Evolutionary conservation across 208 protist genomes (phyloP).

Genomic region (Trypanosoma congolense): DNA sequence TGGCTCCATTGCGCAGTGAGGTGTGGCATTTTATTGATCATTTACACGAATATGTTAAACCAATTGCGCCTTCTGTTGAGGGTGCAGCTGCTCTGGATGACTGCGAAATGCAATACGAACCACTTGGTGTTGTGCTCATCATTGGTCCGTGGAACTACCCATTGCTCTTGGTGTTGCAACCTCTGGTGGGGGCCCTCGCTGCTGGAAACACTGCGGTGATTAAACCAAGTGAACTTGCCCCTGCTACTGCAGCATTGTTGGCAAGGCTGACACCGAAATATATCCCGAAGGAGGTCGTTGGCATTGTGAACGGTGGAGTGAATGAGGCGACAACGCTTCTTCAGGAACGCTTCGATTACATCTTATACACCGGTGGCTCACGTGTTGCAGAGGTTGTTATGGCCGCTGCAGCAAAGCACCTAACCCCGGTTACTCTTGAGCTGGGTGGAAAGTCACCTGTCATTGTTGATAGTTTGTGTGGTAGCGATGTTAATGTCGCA

Average conservation of each 20-base stretch:
- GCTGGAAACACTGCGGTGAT: conserved; percentile 88
- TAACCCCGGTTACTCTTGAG: conserved; percentile 92
- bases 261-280: conserved; percentile 62
- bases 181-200: conserved; percentile 78
- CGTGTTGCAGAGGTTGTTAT: conserved; percentile 74
- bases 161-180: conserved; percentile 56
- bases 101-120: conserved; percentile 43
- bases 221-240: conserved; percentile 80
- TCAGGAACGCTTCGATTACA: conserved; percentile 81
- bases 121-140: conserved; percentile 85
- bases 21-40: conserved; percentile 26
- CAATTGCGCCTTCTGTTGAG: conserved; percentile 21
- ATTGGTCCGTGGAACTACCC: conserved; percentile 93
- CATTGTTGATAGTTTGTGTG: conserved; percentile 66
- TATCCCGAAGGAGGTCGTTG: conserved; percentile 38
- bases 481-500: conserved; percentile 44
- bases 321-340: conserved; percentile 66
- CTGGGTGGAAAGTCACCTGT: conserved; percentile 92
- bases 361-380: conserved; percentile 89
- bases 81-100: conserved; percentile 23
- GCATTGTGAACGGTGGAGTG: conserved; percentile 61
- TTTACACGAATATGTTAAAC: conserved; percentile 35
- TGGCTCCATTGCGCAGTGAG: conserved; percentile 21
- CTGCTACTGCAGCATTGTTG: conserved; percentile 40
- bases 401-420: conserved; percentile 68